phyloP scores from a whole-genome alignment of 2,329 filamentous ascomycete species.

The Talaromyces marneffei region DNA sequence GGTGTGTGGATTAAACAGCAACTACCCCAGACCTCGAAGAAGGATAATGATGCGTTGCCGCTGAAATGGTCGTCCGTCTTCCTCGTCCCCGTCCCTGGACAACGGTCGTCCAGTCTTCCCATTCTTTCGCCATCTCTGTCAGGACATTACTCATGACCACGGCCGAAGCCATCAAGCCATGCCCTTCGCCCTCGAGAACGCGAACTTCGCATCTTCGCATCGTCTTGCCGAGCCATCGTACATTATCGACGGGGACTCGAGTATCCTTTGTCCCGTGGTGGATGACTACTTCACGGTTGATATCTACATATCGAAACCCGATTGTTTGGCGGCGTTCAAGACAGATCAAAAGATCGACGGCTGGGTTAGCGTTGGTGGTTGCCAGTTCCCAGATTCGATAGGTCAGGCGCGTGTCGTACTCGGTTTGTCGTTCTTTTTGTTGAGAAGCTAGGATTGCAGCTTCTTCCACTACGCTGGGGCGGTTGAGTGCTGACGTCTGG shows the following conservation, averaged over 20 bases:
- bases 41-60: constrained; percentile 6
- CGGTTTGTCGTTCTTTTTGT: constrained; percentile 34
- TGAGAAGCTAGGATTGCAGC: constrained; percentile 19
- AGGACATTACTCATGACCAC: constrained; percentile 89
- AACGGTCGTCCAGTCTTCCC: constrained; percentile 75
- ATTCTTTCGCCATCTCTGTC: constrained; percentile 89
- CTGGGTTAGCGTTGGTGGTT: constrained; percentile 85
- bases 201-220: constrained; percentile 92
- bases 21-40: constrained; percentile 21
- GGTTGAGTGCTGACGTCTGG: not conserved
- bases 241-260: constrained; percentile 89
- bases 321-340: constrained; percentile 86
- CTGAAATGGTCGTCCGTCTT: constrained; percentile 25
- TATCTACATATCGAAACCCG: constrained; percentile 95
- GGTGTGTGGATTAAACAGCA: not conserved
- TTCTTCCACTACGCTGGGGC: not conserved
- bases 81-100: constrained; percentile 38
- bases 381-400: constrained; percentile 92
- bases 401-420: constrained; percentile 79
- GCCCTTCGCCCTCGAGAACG: constrained; percentile 83
- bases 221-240: constrained; percentile 86
- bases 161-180: constrained; percentile 93
- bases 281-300: constrained; percentile 83
- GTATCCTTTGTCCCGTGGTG: constrained; percentile 89
- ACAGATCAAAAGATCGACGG: constrained; percentile 86